phyloP scores from a whole-genome alignment of 345 rosid genomes.

The Eucalyptus victrix region DNA sequence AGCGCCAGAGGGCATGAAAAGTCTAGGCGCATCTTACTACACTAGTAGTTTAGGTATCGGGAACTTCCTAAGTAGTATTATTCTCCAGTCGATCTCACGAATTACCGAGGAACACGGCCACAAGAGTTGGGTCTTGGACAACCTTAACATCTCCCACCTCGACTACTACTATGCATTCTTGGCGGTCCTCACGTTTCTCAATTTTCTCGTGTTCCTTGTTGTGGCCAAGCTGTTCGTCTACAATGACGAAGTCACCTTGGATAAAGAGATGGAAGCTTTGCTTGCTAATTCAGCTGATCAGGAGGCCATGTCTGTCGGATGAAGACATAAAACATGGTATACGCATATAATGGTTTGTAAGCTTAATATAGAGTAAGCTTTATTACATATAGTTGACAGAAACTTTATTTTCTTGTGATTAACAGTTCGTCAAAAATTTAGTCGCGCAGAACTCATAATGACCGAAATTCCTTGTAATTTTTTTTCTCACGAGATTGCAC shows the following conservation, averaged over 20 bases:
- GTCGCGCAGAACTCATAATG: neutral
- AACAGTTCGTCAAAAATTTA: neutral
- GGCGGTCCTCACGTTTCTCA: slow-evolving; percentile 34
- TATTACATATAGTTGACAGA: neutral
- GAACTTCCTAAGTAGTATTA: slow-evolving; percentile 52
- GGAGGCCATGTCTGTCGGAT: neutral
- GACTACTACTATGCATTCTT: slow-evolving; percentile 60
- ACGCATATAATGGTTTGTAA: neutral
- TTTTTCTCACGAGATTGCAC: neutral
- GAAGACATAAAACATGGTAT: neutral
- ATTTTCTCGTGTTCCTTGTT: slow-evolving; percentile 38
- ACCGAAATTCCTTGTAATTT: neutral
- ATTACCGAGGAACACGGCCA: slow-evolving; percentile 33
- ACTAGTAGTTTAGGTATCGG: slow-evolving; percentile 53
- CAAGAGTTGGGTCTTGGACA: slow-evolving; percentile 62
- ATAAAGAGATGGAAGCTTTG: neutral
- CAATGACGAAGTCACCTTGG: slow-evolving; percentile 23
- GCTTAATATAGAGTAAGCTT: neutral
- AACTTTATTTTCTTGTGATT: neutral
- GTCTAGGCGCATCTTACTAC: slow-evolving; percentile 66
- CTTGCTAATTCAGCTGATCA: neutral
- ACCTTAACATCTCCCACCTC: slow-evolving; percentile 48
- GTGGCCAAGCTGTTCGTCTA: slow-evolving; percentile 46
- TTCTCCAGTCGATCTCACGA: slow-evolving; percentile 33
- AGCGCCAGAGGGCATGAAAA: slow-evolving; percentile 73